Conservation (phyloP, 148 eudicot species). For the Nepenthes mirabilis region DNA sequence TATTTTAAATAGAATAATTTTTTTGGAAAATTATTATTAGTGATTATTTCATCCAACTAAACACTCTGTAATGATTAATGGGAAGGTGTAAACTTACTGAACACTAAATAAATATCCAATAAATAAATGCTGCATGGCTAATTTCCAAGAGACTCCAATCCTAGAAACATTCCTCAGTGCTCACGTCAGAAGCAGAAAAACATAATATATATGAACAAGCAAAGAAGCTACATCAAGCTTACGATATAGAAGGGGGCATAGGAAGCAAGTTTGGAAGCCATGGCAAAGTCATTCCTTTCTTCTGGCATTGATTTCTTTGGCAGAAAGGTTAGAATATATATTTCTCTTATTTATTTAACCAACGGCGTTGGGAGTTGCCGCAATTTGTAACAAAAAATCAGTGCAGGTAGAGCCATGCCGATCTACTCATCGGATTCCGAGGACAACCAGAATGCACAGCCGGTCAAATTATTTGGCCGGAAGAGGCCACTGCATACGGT, state of each 20-base stretch:
- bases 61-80: too few relatives aligned
- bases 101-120: too few relatives aligned
- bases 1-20: too few relatives aligned
- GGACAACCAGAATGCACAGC: conserved; percentile 11
- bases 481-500: conserved; percentile 28
- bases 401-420: conserved; percentile 11
- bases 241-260: conserved; percentile 1
- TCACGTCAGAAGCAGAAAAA: too few relatives aligned
- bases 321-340: conserved; percentile 13
- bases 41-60: too few relatives aligned
- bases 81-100: too few relatives aligned
- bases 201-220: neutral
- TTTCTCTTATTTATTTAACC: neutral
- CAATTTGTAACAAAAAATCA: neutral
- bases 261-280: conserved; percentile 11
- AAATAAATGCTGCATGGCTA: too few relatives aligned
- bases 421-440: conserved; percentile 21
- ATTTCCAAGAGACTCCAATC: too few relatives aligned
- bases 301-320: conserved; percentile 12
- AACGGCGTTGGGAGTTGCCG: neutral
- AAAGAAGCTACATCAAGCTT: neutral
- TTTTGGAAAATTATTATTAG: too few relatives aligned
- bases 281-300: conserved; percentile 35
- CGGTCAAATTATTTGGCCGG: conserved; percentile 12
- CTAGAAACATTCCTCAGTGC: too few relatives aligned